phyloP scores from a whole-genome alignment of 768 basidiomycete genomes.

The Mycena epipterygia region DNA sequence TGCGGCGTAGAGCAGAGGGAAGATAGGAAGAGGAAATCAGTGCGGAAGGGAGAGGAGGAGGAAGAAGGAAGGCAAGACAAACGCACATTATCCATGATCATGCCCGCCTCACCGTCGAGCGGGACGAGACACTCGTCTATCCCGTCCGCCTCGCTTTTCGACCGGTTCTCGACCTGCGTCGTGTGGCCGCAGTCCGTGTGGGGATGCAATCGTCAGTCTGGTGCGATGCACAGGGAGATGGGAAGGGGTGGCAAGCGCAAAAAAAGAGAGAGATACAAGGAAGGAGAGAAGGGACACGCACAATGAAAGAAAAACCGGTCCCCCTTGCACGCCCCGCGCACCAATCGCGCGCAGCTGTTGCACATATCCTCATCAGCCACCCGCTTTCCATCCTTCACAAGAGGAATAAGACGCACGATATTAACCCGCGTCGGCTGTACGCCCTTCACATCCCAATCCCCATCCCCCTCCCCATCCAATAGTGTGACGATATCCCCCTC shows the following conservation, averaged over 20 bases:
- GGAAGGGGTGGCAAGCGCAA: too few relatives aligned
- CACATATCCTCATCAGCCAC: not conserved
- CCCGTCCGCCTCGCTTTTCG: constrained; percentile 57
- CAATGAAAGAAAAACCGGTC: constrained; percentile 74
- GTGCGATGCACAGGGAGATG: not conserved
- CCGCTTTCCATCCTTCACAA: not conserved
- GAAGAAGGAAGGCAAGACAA: too few relatives aligned
- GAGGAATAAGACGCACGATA: constrained; percentile 13
- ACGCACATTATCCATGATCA: constrained; percentile 55
- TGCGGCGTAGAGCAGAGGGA: too few relatives aligned
- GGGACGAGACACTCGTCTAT: constrained; percentile 61
- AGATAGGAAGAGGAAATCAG: not conserved
- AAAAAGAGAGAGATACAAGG: too few relatives aligned
- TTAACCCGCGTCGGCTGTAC: constrained; percentile 29
- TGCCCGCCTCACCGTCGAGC: constrained; percentile 47
- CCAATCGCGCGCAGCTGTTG: constrained; percentile 63
- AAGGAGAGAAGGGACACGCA: constrained; percentile 41
- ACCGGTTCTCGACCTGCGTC: constrained; percentile 48
- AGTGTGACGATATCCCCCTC: constrained; percentile 18
- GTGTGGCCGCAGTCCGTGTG: constrained; percentile 60
- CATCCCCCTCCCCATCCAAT: constrained; percentile 13
- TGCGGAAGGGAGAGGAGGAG: not conserved
- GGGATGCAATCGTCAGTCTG: not conserved
- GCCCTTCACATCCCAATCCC: too few relatives aligned
- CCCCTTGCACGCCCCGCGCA: constrained; percentile 57